phyloP scores from a whole-genome alignment of 306 rosid genomes.

The Notholithocarpus densiflorus region DNA sequence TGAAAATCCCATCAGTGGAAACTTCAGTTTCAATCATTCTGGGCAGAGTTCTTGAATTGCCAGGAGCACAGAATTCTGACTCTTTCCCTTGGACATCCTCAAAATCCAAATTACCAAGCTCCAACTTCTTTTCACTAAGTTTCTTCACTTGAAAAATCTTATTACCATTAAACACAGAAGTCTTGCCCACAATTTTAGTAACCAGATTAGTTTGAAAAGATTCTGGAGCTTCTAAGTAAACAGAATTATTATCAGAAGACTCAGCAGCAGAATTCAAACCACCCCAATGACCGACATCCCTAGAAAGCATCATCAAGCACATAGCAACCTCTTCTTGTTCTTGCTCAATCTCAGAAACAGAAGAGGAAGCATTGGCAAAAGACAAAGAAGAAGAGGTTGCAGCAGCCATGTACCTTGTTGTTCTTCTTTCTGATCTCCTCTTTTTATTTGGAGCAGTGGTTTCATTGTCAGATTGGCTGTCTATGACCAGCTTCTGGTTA shows the following conservation, averaged over 20 bases:
- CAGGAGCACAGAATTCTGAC: conserved; percentile 20
- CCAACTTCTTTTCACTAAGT: conserved; percentile 22
- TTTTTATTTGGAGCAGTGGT: conserved; percentile 45
- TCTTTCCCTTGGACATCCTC: conserved; percentile 28
- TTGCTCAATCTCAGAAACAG: conserved; percentile 65
- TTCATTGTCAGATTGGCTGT: conserved; percentile 73
- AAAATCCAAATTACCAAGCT: conserved; percentile 26
- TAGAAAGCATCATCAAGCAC: conserved; percentile 86
- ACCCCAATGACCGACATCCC: conserved; percentile 57
- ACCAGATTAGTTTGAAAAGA: conserved; percentile 24
- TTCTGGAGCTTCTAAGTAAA: conserved; percentile 45
- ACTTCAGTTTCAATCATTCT: conserved; percentile 20
- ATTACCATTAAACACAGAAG: neutral
- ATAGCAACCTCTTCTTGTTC: conserved; percentile 91
- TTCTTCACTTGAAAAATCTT: conserved; percentile 25
- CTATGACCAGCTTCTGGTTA: conserved; percentile 41
- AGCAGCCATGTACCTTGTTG: conserved; percentile 46
- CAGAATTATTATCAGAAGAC: conserved; percentile 64
- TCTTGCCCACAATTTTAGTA: conserved; percentile 27
- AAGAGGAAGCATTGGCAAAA: conserved; percentile 42
- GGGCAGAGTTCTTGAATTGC: conserved; percentile 14
- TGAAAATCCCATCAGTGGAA: conserved; percentile 29
- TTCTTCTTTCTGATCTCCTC: conserved; percentile 63
- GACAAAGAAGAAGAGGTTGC: conserved; percentile 45
- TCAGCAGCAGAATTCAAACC: conserved; percentile 45